Evolutionary conservation across 345 rosid genomes (phyloP).

Genomic region (Pelargonium nanum): DNA sequence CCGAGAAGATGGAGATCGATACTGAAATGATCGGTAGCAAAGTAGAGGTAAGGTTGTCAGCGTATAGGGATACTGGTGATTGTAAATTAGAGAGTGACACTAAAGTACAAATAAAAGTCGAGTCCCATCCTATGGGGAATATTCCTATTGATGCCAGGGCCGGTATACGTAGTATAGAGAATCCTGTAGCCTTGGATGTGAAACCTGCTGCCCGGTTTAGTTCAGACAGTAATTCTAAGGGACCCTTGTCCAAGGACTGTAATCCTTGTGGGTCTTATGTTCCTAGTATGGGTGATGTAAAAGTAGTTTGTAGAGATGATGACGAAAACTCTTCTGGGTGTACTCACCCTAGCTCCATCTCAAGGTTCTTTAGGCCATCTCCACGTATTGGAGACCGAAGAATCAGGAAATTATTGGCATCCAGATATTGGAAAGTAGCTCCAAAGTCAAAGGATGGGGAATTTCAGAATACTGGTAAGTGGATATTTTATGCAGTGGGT

Average conservation of each 20-base stretch:
- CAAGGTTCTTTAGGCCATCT: slow-evolving; percentile 50
- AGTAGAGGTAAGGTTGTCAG: slow-evolving; percentile 22
- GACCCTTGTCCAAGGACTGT: slow-evolving; percentile 22
- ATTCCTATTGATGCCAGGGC: slow-evolving; percentile 14
- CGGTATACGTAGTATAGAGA: slow-evolving; percentile 27
- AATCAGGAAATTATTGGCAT: slow-evolving; percentile 78
- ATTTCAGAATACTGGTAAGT: slow-evolving; percentile 42
- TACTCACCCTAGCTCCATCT: slow-evolving; percentile 45
- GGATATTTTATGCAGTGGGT: slow-evolving; percentile 1
- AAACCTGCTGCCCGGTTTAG: slow-evolving; percentile 44
- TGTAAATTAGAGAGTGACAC: slow-evolving; percentile 31
- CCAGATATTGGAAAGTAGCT: slow-evolving; percentile 58
- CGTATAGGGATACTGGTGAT: slow-evolving; percentile 18
- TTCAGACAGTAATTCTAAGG: slow-evolving; percentile 39
- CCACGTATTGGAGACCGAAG: slow-evolving; percentile 74
- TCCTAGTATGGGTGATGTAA: slow-evolving; percentile 39
- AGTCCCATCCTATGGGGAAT: slow-evolving; percentile 19
- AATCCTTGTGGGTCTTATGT: slow-evolving; percentile 29
- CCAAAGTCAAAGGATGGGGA: slow-evolving; percentile 44
- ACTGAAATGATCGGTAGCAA: slow-evolving; percentile 32
- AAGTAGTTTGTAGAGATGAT: slow-evolving; percentile 73
- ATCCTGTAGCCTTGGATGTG: slow-evolving; percentile 40
- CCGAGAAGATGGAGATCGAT: slow-evolving; percentile 26
- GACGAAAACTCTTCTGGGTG: slow-evolving; percentile 77
- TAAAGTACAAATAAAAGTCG: slow-evolving; percentile 24